A percentile compares a stretch with the other conserved stretches of the same genome.
Evolutionary conservation across 257 asterid genomes (phyloP).

Genomic region (Solanum lignicaule): DNA sequence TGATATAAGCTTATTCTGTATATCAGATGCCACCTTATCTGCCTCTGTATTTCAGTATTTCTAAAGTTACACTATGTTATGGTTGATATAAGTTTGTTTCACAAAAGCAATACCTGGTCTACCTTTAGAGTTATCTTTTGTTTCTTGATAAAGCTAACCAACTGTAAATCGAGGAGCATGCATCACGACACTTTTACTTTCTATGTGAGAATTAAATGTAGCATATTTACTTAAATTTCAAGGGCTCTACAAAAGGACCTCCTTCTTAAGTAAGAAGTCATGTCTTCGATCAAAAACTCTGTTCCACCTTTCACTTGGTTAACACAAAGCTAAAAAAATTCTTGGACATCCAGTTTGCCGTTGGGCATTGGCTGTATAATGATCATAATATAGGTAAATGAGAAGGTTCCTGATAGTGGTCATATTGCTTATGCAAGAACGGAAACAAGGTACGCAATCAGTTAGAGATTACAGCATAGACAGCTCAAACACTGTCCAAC

Average conservation of each 20-base stretch:
- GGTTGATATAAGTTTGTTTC: not conserved
- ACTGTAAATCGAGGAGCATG: not conserved
- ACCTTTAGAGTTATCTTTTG: not conserved
- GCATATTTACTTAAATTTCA: not conserved
- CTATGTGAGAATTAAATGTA: not conserved
- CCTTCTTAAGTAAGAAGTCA: not conserved
- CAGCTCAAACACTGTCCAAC: not conserved
- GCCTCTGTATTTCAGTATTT: not conserved
- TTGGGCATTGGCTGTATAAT: not conserved
- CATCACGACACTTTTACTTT: not conserved
- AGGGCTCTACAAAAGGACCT: not conserved
- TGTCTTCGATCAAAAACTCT: not conserved
- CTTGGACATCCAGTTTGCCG: not conserved
- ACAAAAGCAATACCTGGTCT: not conserved
- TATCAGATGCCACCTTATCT: not conserved
- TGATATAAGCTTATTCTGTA: not conserved
- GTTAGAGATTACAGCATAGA: not conserved
- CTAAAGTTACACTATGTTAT: not conserved
- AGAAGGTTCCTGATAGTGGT: not conserved
- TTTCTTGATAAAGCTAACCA: not conserved
- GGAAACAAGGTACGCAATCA: not conserved
- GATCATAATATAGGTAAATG: not conserved
- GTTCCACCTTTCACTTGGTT: not conserved
- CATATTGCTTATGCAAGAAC: not conserved
- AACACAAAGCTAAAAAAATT: not conserved